Evolutionary conservation across 2,329 filamentous ascomycete species (phyloP).

Genomic region (Microdochium bolleyi): DNA sequence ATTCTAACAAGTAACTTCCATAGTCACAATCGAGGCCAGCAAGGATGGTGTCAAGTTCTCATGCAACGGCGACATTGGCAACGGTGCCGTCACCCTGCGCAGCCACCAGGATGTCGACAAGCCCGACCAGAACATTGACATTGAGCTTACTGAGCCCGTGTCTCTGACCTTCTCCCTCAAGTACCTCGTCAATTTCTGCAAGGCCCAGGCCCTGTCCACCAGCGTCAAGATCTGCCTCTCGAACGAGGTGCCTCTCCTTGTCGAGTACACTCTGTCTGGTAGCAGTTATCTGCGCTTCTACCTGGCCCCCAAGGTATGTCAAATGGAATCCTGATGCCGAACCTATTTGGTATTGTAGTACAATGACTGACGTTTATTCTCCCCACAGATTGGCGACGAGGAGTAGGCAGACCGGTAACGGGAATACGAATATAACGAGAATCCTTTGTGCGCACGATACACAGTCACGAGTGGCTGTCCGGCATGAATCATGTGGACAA

Average conservation of each 20-base stretch:
- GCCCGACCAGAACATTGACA: constrained; percentile 75
- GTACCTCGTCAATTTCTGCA: constrained; percentile 99
- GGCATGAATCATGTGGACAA: no score
- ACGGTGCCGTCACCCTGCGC: constrained; percentile 85
- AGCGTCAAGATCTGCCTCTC: constrained; percentile 90
- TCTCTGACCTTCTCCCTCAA: constrained; percentile 96
- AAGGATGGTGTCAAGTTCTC: constrained; percentile 97
- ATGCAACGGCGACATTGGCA: constrained; percentile 91
- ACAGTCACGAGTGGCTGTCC: background rate
- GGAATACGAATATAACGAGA: constrained; percentile 10
- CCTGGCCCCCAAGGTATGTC: constrained; percentile 85
- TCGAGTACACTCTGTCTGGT: constrained; percentile 78
- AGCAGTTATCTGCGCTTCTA: constrained; percentile 95
- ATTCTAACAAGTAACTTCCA: background rate
- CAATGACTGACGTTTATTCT: constrained; percentile 22
- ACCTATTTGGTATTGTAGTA: background rate
- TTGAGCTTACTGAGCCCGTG: constrained; percentile 87
- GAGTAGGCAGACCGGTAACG: constrained; percentile 31
- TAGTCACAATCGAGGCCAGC: constrained; percentile 89
- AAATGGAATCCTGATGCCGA: background rate
- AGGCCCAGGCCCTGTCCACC: constrained; percentile 76
- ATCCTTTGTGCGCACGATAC: background rate
- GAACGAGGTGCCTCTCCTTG: constrained; percentile 89
- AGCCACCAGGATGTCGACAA: constrained; percentile 86
- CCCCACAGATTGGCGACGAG: constrained; percentile 58